A percentile compares a stretch with the other conserved stretches of the same genome.
Conservation (phyloP, 2,329 filamentous ascomycete genomes). For the Xylaria arbuscula region DNA sequence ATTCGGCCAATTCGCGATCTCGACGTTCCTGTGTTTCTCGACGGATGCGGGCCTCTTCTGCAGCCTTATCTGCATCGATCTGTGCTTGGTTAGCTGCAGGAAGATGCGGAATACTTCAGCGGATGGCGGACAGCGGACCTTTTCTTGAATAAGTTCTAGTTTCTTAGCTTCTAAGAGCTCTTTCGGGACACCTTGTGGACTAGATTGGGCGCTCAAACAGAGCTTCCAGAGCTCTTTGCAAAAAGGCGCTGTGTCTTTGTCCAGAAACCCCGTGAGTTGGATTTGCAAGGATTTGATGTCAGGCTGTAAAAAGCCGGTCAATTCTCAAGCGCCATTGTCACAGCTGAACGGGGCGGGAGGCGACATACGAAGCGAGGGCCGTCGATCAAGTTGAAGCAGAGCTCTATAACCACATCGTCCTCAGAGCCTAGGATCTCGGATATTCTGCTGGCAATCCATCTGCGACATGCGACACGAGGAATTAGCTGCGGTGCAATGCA, state of each 20-base stretch:
- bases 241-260: conserved; percentile 88
- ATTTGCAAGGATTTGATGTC: conserved; percentile 97
- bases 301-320: conserved; percentile 67
- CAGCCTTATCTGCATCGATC: conserved; percentile 85
- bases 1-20: conserved; percentile 75
- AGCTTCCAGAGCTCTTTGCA: conserved; percentile 95
- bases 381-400: conserved; percentile 61
- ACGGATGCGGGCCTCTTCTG: conserved; percentile 77
- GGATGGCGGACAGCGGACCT: conserved; percentile 72
- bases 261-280: conserved; percentile 92
- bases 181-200: conserved; percentile 90
- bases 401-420: conserved; percentile 94
- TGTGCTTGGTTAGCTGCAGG: conserved; percentile 50
- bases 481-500: conserved; percentile 33
- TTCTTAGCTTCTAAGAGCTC: conserved; percentile 97
- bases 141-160: conserved; percentile 91
- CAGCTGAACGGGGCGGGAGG: neutral
- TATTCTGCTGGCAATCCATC: conserved; percentile 93
- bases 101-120: neutral
- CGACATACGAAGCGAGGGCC: conserved; percentile 39
- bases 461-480: conserved; percentile 52
- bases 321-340: conserved; percentile 6
- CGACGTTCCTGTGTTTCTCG: conserved; percentile 77
- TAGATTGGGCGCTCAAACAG: conserved; percentile 88
- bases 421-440: conserved; percentile 90